These are phyloP conservation scores for Hypoxylon perforatum DNA, from an alignment of 495 filamentous ascomycete genomes.

Conservation along the genomic window DNA sequence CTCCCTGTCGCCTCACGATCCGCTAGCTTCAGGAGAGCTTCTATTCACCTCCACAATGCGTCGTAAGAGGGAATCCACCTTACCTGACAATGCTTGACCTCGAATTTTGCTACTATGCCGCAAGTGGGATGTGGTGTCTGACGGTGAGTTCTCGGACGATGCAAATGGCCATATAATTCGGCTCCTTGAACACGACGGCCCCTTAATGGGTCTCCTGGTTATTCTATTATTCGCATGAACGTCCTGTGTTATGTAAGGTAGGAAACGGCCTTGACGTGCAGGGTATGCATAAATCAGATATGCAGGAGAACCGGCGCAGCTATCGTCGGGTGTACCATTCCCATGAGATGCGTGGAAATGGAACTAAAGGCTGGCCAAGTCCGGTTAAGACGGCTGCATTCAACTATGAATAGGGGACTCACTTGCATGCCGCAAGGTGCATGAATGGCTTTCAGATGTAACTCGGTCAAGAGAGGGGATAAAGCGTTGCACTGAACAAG, in stretches of 20 bases:
- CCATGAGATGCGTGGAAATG: constrained; percentile 12
- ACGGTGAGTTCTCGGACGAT: background rate
- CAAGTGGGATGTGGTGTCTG: background rate
- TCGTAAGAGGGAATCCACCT: background rate
- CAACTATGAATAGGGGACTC: constrained; percentile 28
- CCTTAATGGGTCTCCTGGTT: constrained; percentile 21
- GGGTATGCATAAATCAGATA: constrained; percentile 43
- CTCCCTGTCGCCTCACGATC: constrained; percentile 29
- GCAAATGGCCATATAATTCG: constrained; percentile 1
- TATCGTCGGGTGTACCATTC: constrained; percentile 30
- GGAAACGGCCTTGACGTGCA: constrained; percentile 39
- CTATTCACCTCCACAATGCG: constrained; percentile 22
- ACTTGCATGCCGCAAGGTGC: constrained; percentile 32
- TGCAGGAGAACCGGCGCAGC: constrained; percentile 39
- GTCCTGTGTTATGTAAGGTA: constrained; percentile 35
- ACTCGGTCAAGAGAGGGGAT: constrained; percentile 38
- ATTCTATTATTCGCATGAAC: constrained; percentile 27
- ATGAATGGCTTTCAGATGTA: constrained; percentile 15
- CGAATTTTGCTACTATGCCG: constrained; percentile 9
- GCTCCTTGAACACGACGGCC: constrained; percentile 1
- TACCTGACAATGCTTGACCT: background rate
- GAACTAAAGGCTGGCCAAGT: constrained; percentile 39
- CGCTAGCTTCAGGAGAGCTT: constrained; percentile 32
- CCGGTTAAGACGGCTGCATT: constrained; percentile 39
- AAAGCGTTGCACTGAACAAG: constrained; percentile 27